phyloP scores from a whole-genome alignment of 1,284 basidiomycete genomes.

The Ustilago lituana region DNA sequence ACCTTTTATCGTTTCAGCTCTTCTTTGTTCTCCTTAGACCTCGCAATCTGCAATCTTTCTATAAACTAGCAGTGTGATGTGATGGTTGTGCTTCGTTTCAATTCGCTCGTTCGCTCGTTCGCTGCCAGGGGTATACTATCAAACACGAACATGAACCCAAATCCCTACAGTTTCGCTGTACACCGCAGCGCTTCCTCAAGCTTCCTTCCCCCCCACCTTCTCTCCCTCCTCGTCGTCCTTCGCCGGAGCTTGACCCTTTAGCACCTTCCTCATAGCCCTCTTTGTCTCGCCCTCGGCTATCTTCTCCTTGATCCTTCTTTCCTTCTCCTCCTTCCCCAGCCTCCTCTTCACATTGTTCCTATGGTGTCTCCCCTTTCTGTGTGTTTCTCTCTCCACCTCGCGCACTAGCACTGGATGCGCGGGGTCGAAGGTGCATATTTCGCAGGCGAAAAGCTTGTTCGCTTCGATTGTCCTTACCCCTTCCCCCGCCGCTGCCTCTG shows the following conservation, averaged over 20 bases:
- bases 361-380: slow-evolving; percentile 52
- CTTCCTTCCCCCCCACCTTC: not conserved
- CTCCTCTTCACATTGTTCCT: slow-evolving; percentile 24
- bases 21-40: no score
- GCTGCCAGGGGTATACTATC: slow-evolving; percentile 19
- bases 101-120: slow-evolving; percentile 12
- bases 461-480: slow-evolving; percentile 22
- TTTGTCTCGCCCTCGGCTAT: slow-evolving; percentile 4
- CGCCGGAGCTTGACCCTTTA: not conserved
- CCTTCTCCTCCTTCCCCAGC: slow-evolving; percentile 13
- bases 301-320: slow-evolving; percentile 3
- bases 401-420: slow-evolving; percentile 79
- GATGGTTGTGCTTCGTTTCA: no score
- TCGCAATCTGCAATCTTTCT: no score
- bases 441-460: slow-evolving; percentile 70
- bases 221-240: not conserved
- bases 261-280: not conserved
- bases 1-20: no score
- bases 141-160: no score
- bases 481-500: slow-evolving; percentile 34
- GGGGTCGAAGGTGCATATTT: slow-evolving; percentile 75
- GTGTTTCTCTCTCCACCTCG: slow-evolving; percentile 74
- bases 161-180: no score
- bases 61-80: no score
- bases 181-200: no score